These are phyloP conservation scores for Cladophialophora bantiana DNA, from an alignment of 2,329 filamentous ascomycete genomes.

Conservation along the genomic window DNA sequence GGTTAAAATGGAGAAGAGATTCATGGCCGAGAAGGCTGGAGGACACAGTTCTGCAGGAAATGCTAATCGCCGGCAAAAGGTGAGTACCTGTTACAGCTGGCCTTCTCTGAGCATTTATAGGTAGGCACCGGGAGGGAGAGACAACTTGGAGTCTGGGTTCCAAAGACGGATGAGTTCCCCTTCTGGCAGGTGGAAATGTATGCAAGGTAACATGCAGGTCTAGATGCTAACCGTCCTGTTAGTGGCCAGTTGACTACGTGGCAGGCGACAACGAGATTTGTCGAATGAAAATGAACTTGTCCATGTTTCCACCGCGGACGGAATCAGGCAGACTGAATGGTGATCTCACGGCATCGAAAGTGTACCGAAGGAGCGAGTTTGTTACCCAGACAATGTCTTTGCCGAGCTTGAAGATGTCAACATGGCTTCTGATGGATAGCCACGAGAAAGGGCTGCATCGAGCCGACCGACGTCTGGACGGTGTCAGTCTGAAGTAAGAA, in stretches of 20 bases:
- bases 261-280: slow-evolving; percentile 2
- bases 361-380: not conserved
- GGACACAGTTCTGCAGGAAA: not conserved
- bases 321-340: slow-evolving; percentile 1
- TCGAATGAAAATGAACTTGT: not conserved
- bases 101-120: not conserved
- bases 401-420: not conserved
- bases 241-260: not conserved
- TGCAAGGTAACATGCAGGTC: slow-evolving; percentile 14
- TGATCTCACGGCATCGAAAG: slow-evolving; percentile 2
- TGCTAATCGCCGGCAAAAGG: not conserved
- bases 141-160: not conserved
- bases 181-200: slow-evolving; percentile 6
- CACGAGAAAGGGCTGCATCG: not conserved
- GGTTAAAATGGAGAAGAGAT: slow-evolving; percentile 18
- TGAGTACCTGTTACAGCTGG: not conserved
- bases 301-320: not conserved
- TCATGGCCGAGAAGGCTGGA: slow-evolving; percentile 19
- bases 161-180: slow-evolving; percentile 9
- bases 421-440: not conserved
- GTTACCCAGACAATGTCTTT: not conserved
- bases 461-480: slow-evolving; percentile 4
- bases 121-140: not conserved
- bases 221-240: slow-evolving; percentile 4
- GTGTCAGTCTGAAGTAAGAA: slow-evolving; percentile 17